Conservation (phyloP, 2,329 filamentous ascomycete species). For the Cytospora paraplurivora region DNA sequence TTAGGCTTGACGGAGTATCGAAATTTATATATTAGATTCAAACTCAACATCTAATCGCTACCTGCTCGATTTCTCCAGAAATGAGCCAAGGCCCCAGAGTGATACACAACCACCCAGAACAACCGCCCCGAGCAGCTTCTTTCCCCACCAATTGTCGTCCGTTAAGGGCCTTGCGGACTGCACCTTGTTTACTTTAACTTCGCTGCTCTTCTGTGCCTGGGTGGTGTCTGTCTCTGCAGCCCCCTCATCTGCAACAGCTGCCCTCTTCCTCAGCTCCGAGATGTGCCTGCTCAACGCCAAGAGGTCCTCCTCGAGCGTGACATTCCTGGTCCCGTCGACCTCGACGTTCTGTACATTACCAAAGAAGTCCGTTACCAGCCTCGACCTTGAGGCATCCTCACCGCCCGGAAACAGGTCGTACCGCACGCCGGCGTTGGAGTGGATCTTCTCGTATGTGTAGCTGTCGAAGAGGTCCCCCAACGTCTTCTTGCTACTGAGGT, state of each 20-base stretch:
- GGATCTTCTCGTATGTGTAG: conserved; percentile 93
- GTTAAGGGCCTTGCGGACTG: conserved; percentile 62
- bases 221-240: conserved; percentile 30
- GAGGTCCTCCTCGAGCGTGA: conserved; percentile 71
- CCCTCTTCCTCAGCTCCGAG: conserved; percentile 52
- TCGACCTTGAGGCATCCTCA: conserved; percentile 72
- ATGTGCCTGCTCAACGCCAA: conserved; percentile 72
- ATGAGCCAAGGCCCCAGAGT: conserved; percentile 61
- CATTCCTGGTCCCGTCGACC: conserved; percentile 68
- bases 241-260: conserved; percentile 47
- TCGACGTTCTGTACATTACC: conserved; percentile 98
- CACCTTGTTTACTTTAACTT: conserved; percentile 39
- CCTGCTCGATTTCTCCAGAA: conserved; percentile 44
- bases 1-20: not conserved
- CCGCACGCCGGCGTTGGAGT: conserved; percentile 85
- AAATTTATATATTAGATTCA: not conserved
- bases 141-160: conserved; percentile 68
- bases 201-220: conserved; percentile 29
- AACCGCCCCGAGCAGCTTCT: conserved; percentile 63
- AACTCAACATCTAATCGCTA: not conserved
- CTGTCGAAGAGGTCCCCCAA: conserved; percentile 94
- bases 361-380: conserved; percentile 94
- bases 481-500: conserved; percentile 83
- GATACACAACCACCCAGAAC: conserved; percentile 63
- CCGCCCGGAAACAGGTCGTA: conserved; percentile 95